A percentile compares a stretch with the other conserved stretches of the same genome.
phyloP scores from a whole-genome alignment of 208 protist genomes.

The Trichomonas tenax region DNA sequence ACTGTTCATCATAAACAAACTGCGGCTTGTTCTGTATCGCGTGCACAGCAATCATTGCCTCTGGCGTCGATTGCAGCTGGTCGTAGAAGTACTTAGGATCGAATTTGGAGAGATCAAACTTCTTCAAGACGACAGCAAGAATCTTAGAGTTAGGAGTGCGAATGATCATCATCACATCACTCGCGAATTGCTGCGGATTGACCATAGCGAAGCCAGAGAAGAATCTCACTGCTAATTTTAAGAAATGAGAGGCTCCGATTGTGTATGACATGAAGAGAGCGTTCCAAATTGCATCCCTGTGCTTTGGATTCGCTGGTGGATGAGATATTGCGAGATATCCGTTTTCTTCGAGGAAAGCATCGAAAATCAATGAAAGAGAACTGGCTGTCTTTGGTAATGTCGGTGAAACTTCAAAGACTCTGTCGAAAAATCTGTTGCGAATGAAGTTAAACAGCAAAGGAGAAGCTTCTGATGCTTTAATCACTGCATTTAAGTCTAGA shows the following conservation, averaged over 20 bases:
- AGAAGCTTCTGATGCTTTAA: background rate
- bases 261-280: background rate
- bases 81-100: background rate
- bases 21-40: background rate
- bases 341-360: background rate
- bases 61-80: background rate
- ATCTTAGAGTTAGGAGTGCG: background rate
- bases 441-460: background rate
- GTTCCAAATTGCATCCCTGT: background rate
- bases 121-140: background rate
- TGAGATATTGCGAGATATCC: background rate
- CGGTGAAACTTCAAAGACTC: background rate
- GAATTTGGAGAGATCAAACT: background rate
- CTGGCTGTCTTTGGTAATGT: background rate
- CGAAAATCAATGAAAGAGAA: background rate
- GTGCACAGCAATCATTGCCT: background rate
- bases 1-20: background rate
- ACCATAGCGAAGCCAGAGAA: background rate
- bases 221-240: background rate
- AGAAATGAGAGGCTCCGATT: background rate
- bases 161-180: background rate
- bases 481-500: background rate
- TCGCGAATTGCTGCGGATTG: background rate
- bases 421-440: background rate
- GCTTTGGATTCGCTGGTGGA: background rate